Evolutionary conservation across 345 rosid species (phyloP).

Genomic region (Ceriops zippeliana): DNA sequence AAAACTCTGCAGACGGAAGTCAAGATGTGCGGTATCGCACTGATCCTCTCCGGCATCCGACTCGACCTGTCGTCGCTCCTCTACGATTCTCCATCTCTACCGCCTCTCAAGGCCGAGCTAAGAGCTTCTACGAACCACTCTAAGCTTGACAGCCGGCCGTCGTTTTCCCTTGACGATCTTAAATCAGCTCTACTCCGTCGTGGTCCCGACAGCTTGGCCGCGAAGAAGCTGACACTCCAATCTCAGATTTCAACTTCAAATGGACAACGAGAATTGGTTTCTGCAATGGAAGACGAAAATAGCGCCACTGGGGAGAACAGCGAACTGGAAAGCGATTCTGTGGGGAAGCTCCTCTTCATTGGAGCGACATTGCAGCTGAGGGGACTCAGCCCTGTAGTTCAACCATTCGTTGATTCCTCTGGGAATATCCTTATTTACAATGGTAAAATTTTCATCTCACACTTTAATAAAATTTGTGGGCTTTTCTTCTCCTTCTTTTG

Average conservation of each 20-base stretch:
- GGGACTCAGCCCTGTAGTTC: constrained; percentile 51
- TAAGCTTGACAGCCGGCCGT: neutral
- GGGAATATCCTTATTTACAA: constrained; percentile 63
- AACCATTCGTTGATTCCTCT: constrained; percentile 61
- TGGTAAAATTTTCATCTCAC: constrained; percentile 32
- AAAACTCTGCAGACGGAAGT: too few species aligned
- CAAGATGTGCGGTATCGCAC: constrained; percentile 78
- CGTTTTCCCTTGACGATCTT: constrained; percentile 48
- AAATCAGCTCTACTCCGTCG: constrained; percentile 50
- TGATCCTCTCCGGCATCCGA: constrained; percentile 51
- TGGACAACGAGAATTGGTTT: constrained; percentile 17
- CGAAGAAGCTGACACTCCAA: constrained; percentile 45
- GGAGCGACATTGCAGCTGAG: constrained; percentile 83
- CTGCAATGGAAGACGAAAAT: constrained; percentile 26
- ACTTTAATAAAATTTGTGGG: too few species aligned
- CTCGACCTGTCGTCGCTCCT: constrained; percentile 37
- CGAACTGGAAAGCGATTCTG: neutral
- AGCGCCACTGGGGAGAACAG: constrained; percentile 13
- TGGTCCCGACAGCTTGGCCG: constrained; percentile 72
- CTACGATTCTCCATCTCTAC: constrained; percentile 16
- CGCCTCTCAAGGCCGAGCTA: neutral
- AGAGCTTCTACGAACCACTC: neutral
- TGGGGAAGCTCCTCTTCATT: constrained; percentile 50
- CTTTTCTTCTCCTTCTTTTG: neutral
- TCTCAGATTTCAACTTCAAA: constrained; percentile 11